Evolutionary conservation across 352 stramenopile species (phyloP).

Genomic region (Hyaloperonospora brassicae): DNA sequence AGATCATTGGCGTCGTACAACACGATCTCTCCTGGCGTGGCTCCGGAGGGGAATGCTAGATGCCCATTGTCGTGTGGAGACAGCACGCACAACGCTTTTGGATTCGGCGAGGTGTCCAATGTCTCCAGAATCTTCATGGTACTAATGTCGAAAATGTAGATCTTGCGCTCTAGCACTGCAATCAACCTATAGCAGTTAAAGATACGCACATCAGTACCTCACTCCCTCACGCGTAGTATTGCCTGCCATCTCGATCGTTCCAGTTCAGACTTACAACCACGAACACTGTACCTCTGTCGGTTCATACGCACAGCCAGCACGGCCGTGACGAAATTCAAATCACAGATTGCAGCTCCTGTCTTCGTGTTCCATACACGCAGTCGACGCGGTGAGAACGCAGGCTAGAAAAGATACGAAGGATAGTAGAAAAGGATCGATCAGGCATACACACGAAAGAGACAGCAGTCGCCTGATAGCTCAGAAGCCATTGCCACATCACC

Average conservation of each 20-base stretch:
- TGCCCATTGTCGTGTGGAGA: conserved; percentile 83
- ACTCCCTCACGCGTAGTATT: not conserved
- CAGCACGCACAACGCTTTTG: conserved; percentile 72
- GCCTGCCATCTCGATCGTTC: not conserved
- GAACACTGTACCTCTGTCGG: conserved; percentile 50
- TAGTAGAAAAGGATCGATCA: not conserved
- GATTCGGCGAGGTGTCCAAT: conserved; percentile 85
- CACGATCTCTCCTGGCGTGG: conserved; percentile 81
- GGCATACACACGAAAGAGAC: too few relatives aligned
- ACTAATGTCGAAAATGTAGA: conserved; percentile 92
- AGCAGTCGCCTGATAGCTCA: too few relatives aligned
- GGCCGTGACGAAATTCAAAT: conserved; percentile 88
- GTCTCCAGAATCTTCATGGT: conserved; percentile 91
- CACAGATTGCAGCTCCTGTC: conserved; percentile 83
- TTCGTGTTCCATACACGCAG: conserved; percentile 90
- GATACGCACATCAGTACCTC: conserved; percentile 4
- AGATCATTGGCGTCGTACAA: conserved; percentile 90
- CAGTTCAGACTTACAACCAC: not conserved
- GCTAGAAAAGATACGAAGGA: conserved; percentile 24
- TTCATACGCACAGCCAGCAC: conserved; percentile 89
- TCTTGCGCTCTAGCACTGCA: conserved; percentile 81
- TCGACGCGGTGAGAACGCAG: conserved; percentile 85
- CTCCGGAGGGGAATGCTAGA: conserved; percentile 76
- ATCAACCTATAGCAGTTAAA: conserved; percentile 36
- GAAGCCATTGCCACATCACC: not conserved